Evolutionary conservation across 208 protist species (phyloP), one percentile per base, ranked within the genome.

Genomic region (Acanthamoeba triangularis): DNA sequence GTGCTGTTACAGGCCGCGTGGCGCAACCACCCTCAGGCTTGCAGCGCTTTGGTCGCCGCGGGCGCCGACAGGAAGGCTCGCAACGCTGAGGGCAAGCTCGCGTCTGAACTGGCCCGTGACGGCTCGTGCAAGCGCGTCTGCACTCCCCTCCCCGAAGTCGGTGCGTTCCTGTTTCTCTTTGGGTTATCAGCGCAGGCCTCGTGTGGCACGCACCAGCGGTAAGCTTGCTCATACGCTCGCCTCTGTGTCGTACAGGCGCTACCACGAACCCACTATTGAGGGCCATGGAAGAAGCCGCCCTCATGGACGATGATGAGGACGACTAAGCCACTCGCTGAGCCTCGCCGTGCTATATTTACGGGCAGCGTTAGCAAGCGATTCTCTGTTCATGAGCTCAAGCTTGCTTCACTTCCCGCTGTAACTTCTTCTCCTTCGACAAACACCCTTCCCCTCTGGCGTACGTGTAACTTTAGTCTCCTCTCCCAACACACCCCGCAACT

Each of bases 201-300:
- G n/a, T n/a, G n/a, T n/a, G n/a, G n/a, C n/a, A n/a, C n/a, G n/a
- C n/a, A n/a, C n/a, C n/a, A n/a, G n/a, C n/a, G n/a, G n/a, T n/a
- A n/a, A n/a, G n/a, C 3, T 61, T 61, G 23, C 54, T 25, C 20
- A 18, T n/a, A n/a, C n/a, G n/a, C 54, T 14, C 23, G 10, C 23
- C 52, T 30, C 16, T 25, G 5, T 90, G 33, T 33, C 33, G 23
- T 56, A 16, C 52, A 92, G 85, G 85, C 28, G 85, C 85, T 33
- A 92, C 85, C 85, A 92, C 85, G 41, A 92, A 92, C 85, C 35
- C 85, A 56, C 61, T 92, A 52, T 54, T 54, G 61, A 63, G 85
- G 61, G 85, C 85, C 37, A 47, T 92, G 85, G 85, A 92, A 20
- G 85, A 92, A 49, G 85, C 85, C 20, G 85, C 85, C 23, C 52